Conservation (phyloP, 169 alveolate genomes). For the Eimeria brunetti region DNA sequence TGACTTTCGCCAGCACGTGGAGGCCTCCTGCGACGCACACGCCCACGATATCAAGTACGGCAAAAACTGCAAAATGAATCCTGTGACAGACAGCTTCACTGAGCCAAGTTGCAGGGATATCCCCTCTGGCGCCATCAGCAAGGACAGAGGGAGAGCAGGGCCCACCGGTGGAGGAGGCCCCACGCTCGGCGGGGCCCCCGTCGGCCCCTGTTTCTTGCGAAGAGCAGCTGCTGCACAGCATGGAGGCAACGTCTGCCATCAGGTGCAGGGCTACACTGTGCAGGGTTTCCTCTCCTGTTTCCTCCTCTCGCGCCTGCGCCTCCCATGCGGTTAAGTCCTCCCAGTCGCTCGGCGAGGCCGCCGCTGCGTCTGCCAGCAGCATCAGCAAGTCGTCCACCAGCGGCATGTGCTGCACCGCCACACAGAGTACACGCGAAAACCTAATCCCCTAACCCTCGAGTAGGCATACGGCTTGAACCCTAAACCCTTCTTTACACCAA, state of each 20-base stretch:
- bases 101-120: background rate
- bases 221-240: background rate
- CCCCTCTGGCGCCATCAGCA: slow-evolving; percentile 9
- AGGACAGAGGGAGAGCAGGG: background rate
- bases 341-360: slow-evolving; percentile 29
- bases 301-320: slow-evolving; percentile 71
- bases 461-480: background rate
- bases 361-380: slow-evolving; percentile 62
- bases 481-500: background rate
- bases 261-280: slow-evolving; percentile 55
- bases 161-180: slow-evolving; percentile 38
- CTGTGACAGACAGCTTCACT: background rate
- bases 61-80: background rate
- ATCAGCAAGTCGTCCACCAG: slow-evolving; percentile 52
- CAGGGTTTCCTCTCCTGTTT: slow-evolving; percentile 37
- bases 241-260: slow-evolving; percentile 43
- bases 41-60: background rate
- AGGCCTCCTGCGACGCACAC: slow-evolving; percentile 19
- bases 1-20: slow-evolving; percentile 18
- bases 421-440: background rate
- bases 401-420: slow-evolving; percentile 25
- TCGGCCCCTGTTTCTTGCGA: slow-evolving; percentile 26
- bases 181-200: background rate
- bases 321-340: slow-evolving; percentile 35
- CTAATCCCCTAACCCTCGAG: background rate